Evolutionary conservation across 139 green algal genomes (phyloP).

Genomic region (Tetradesmus lagerheimii): DNA sequence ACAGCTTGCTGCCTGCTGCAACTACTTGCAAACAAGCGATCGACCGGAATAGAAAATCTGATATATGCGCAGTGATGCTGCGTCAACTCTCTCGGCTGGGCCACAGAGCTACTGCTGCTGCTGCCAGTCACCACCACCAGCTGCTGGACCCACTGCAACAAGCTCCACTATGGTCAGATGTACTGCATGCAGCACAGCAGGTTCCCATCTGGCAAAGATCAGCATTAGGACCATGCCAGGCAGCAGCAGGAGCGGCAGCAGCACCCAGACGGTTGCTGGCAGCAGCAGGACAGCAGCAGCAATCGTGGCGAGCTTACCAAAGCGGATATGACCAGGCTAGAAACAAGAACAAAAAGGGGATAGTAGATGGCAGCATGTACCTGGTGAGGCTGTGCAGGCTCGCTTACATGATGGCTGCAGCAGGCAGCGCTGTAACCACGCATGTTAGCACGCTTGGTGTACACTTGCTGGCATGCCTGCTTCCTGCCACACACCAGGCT

Average conservation of each 20-base stretch:
- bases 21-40: background rate
- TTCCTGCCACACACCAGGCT: no score
- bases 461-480: background rate
- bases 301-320: constrained; percentile 15
- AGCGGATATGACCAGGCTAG: background rate
- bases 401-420: background rate
- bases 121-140: background rate
- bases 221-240: background rate
- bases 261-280: background rate
- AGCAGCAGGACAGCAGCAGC: constrained; percentile 13
- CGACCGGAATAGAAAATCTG: no score
- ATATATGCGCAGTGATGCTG: background rate
- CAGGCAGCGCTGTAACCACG: no score
- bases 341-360: constrained; percentile 5
- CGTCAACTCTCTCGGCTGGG: constrained; percentile 7
- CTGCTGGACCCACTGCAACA: background rate
- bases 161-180: background rate
- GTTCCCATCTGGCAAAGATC: background rate
- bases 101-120: background rate
- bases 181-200: background rate
- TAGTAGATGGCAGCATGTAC: constrained; percentile 56
- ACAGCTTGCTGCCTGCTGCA: background rate
- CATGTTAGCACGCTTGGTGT: background rate
- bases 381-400: constrained; percentile 32
- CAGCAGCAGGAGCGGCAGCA: constrained; percentile 12